Conservation (phyloP, 768 basidiomycete genomes). For the Boletus subparvulus region DNA sequence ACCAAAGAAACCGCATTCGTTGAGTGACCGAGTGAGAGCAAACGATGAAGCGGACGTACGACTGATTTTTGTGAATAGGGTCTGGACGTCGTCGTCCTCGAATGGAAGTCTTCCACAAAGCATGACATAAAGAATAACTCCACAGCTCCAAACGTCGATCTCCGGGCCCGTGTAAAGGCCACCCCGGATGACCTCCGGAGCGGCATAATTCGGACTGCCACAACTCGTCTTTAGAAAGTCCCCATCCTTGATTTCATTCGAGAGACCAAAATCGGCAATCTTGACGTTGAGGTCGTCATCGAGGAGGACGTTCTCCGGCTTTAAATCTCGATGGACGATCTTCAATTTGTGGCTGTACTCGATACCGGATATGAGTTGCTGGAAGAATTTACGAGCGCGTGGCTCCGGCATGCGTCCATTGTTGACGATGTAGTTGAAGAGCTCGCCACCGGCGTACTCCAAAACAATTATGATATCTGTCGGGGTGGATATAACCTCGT, state of each 20-base stretch:
- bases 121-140: slow-evolving; percentile 99
- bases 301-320: slow-evolving; percentile 92
- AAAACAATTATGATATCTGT: slow-evolving; percentile 98
- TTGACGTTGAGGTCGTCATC: slow-evolving; percentile 89
- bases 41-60: slow-evolving; percentile 45
- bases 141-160: slow-evolving; percentile 98
- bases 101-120: slow-evolving; percentile 93
- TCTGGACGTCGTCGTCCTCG: slow-evolving; percentile 94
- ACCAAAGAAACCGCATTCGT: not conserved
- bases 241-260: slow-evolving; percentile 94
- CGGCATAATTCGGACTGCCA: slow-evolving; percentile 98
- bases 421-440: slow-evolving; percentile 98
- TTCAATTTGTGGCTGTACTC: slow-evolving; percentile 96
- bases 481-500: slow-evolving; percentile 88
- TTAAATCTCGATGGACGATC: slow-evolving; percentile 97
- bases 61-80: slow-evolving; percentile 91
- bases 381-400: slow-evolving; percentile 92
- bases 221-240: slow-evolving; percentile 97
- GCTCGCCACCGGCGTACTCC: slow-evolving; percentile 93
- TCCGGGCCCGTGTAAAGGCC: slow-evolving; percentile 96
- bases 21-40: not conserved
- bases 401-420: slow-evolving; percentile 88
- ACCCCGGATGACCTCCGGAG: slow-evolving; percentile 95
- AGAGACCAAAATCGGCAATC: slow-evolving; percentile 98
- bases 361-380: slow-evolving; percentile 96